A percentile compares a stretch with the other conserved stretches of the same genome.
Conservation (phyloP, 768 basidiomycete genomes). For the Calocybe gangraenosa region DNA sequence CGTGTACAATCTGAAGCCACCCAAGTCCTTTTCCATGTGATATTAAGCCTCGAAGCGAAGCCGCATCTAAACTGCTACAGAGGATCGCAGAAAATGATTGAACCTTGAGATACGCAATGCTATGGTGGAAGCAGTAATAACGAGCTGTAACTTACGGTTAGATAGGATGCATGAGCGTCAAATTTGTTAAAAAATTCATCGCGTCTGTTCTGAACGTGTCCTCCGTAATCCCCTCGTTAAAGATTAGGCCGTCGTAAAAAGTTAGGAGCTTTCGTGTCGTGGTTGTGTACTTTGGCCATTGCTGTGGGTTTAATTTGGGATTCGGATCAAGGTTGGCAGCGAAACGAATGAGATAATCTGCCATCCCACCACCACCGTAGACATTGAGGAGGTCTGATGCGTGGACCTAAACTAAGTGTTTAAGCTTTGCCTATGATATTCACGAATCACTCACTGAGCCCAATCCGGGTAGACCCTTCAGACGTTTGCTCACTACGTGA, state of each 20-base stretch:
- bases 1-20: conserved; percentile 15
- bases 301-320: conserved; percentile 21
- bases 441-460: background rate
- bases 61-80: no score
- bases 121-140: no score
- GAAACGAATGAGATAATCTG: conserved; percentile 45
- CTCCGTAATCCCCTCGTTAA: conserved; percentile 28
- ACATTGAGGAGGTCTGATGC: conserved; percentile 36
- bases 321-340: conserved; percentile 43
- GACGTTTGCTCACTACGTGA: conserved; percentile 23
- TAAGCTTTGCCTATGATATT: background rate
- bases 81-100: no score
- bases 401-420: conserved; percentile 33
- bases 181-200: conserved; percentile 32
- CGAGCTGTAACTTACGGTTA: no score
- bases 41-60: conserved; percentile 8
- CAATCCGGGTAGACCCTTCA: background rate
- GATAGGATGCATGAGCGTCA: conserved; percentile 30
- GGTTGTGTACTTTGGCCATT: conserved; percentile 43
- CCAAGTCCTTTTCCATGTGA: conserved; percentile 24
- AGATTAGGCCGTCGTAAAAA: conserved; percentile 30
- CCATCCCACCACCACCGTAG: conserved; percentile 37
- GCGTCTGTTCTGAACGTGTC: conserved; percentile 40
- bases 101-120: no score
- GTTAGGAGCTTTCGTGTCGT: conserved; percentile 33